Evolutionary conservation across 805 yeast species (phyloP).

Genomic region (Metschnikowia picachoensis): DNA sequence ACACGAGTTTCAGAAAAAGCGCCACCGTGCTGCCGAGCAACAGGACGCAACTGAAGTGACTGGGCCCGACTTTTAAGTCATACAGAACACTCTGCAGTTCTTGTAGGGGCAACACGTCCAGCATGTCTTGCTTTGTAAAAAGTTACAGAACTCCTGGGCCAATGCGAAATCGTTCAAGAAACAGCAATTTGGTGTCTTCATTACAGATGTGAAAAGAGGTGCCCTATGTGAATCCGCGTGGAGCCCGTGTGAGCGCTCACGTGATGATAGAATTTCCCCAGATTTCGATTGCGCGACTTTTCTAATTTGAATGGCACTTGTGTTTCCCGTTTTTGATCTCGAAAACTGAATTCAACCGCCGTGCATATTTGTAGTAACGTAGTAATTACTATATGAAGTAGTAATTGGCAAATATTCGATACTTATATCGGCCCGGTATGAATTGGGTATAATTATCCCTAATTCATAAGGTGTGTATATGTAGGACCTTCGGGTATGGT

Average conservation of each 20-base stretch:
- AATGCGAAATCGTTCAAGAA: not conserved
- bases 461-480: no score
- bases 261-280: slow-evolving; percentile 3
- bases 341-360: no score
- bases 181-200: not conserved
- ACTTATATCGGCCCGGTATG: no score
- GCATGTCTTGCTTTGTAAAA: not conserved
- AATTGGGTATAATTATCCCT: no score
- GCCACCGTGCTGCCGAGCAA: slow-evolving; percentile 1
- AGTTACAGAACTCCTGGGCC: not conserved
- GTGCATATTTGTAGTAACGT: no score
- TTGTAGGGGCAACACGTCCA: not conserved
- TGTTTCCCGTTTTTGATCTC: no score
- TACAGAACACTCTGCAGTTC: not conserved
- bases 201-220: no score
- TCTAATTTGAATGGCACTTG: no score
- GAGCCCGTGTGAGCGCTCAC: slow-evolving; percentile 1
- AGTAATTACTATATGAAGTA: no score
- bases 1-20: slow-evolving; percentile 21
- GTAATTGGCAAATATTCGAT: no score
- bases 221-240: not conserved
- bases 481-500: no score
- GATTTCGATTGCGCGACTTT: not conserved
- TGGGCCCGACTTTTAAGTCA: not conserved
- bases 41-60: slow-evolving; percentile 1